phyloP scores from a whole-genome alignment of 2,329 filamentous ascomycete genomes.

The Hyphodiscus sp. region DNA sequence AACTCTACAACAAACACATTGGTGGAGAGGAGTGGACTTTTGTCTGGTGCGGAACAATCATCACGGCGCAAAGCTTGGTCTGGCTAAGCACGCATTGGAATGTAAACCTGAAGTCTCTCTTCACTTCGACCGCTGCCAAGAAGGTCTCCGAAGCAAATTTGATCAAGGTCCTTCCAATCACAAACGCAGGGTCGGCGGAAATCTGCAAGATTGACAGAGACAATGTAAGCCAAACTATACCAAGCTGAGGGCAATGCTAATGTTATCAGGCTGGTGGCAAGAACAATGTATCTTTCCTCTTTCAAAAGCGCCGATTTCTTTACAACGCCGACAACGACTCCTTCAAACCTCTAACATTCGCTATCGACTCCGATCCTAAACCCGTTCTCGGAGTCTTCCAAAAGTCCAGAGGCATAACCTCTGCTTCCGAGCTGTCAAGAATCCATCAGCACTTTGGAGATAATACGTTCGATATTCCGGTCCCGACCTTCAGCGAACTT shows the following conservation, averaged over 20 bases:
- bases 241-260: constrained; percentile 15
- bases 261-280: constrained; percentile 58
- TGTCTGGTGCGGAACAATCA: constrained; percentile 82
- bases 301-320: constrained; percentile 96
- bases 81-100: constrained; percentile 99
- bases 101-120: constrained; percentile 74
- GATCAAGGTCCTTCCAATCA: constrained; percentile 87
- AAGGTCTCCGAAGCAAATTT: constrained; percentile 68
- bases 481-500: constrained; percentile 89
- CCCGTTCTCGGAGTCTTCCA: constrained; percentile 75
- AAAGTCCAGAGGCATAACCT: constrained; percentile 66
- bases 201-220: constrained; percentile 79
- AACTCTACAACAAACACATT: constrained; percentile 86
- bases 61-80: constrained; percentile 78
- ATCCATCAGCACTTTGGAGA: constrained; percentile 89
- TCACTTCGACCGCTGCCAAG: constrained; percentile 68
- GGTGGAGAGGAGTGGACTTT: constrained; percentile 97
- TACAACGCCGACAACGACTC: constrained; percentile 64
- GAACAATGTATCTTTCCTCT: constrained; percentile 79
- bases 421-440: constrained; percentile 67
- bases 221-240: constrained; percentile 39
- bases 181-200: constrained; percentile 83
- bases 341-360: constrained; percentile 80
- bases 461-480: constrained; percentile 96
- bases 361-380: constrained; percentile 79